phyloP scores from a whole-genome alignment of 2,329 filamentous ascomycete genomes.

The Triangularia setosa region DNA sequence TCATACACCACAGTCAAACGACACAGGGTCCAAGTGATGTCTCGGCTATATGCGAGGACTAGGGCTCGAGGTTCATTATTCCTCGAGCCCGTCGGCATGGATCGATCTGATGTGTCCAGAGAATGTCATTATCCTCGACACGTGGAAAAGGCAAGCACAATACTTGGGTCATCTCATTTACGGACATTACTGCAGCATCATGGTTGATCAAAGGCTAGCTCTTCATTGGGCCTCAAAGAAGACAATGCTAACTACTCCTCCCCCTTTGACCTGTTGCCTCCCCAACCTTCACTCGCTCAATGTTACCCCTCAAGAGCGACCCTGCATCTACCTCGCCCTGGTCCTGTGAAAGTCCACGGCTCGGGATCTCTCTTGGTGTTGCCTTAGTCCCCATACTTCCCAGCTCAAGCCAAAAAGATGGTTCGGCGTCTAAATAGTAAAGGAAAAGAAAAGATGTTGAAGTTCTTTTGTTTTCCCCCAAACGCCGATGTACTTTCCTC shows the following conservation, averaged over 20 bases:
- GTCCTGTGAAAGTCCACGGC: neutral
- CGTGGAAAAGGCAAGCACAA: neutral
- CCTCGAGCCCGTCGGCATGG: neutral
- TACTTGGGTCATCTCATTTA: neutral
- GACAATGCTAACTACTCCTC: slow-evolving; percentile 8
- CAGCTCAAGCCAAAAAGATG: slow-evolving; percentile 28
- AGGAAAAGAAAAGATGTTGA: slow-evolving; percentile 36
- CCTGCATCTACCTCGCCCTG: neutral
- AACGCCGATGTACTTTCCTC: slow-evolving; percentile 31
- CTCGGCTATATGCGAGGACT: neutral
- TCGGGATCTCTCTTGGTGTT: slow-evolving; percentile 1
- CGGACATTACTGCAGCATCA: neutral
- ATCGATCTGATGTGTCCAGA: neutral
- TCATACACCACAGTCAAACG: neutral
- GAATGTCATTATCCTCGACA: neutral
- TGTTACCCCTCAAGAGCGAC: neutral
- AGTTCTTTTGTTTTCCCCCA: slow-evolving; percentile 35
- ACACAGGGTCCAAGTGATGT: neutral
- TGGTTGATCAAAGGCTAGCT: slow-evolving; percentile 4
- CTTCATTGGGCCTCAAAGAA: slow-evolving; percentile 4
- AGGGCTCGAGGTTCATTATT: neutral
- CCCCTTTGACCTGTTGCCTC: neutral
- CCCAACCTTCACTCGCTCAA: neutral
- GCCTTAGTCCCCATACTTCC: slow-evolving; percentile 6
- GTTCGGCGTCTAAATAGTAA: slow-evolving; percentile 25